Base-by-base conservation (phyloP, 2,329 filamentous ascomycete genomes). In the Cladosporium sp. region DNA sequence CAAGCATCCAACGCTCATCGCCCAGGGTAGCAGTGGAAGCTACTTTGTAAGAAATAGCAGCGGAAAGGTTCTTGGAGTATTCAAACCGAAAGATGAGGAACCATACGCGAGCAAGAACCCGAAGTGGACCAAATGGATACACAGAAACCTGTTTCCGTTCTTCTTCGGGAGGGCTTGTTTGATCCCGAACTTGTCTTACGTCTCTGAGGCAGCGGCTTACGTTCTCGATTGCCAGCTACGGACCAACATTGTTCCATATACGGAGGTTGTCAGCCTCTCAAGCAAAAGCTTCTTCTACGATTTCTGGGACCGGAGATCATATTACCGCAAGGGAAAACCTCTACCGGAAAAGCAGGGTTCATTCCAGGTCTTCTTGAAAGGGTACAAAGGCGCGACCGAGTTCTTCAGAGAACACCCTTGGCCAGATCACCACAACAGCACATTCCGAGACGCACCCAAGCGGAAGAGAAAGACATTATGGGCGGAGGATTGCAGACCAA, bases 61-160 rank as follows among this genome's bases (percentile, higher is more conserved):
- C 50, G 93, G 93, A 45, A 96, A 95, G 72, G 88, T 96, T 13
- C 89, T 98, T 3, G 93, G 91, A 30, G 93, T 98, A 4, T 98
- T 98, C 73, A 98, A 98, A 69, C 93, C 93, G 36, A 98, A 98
- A 71, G 93, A 98, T 61, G 93, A 98, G 72, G 94, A 98, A 69
- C 93, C 93, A 1, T 98, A 96, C 65, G 93, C 93, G 1, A 93
- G 88, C 27, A 86, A 89, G 59, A 98, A 98, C 65, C 93, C 93
- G 5, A 98, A 98, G 68, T 97, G 92, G 92, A 97, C 94, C 60
- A 98, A 98, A 71, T 98, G 93, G 93, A 91, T 98, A 73, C 93
- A 98, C 69, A 80, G 93, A 56, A 98, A 98, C 67, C 67, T 98
- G 57, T 97, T 98, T 60, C 93, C 93, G 7, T 98, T 94, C 72